Evolutionary conservation across 2,329 filamentous ascomycete genomes (phyloP).

Genomic region (Colletotrichum trifolii): DNA sequence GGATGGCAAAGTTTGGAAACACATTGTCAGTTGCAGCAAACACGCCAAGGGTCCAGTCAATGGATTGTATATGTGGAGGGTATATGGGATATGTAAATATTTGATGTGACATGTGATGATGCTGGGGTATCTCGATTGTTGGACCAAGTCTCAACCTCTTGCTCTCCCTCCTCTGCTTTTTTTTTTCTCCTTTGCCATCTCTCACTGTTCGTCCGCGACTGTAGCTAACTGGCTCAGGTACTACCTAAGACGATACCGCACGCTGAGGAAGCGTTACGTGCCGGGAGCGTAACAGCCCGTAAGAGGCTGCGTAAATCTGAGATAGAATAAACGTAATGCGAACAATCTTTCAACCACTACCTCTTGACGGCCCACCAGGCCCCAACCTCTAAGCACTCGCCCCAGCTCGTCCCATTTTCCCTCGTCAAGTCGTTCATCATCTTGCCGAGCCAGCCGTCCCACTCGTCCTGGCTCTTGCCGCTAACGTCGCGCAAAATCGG

Average conservation of each 20-base stretch:
- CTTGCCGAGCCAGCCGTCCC: conserved; percentile 88
- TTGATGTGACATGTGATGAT: conserved; percentile 6
- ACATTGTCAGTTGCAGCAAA: no score
- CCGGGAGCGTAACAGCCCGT: conserved; percentile 26
- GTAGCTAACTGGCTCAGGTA: conserved; percentile 67
- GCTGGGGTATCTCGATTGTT: conserved; percentile 32
- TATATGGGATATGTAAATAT: not conserved
- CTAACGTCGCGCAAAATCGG: conserved; percentile 83
- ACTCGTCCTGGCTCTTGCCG: conserved; percentile 90
- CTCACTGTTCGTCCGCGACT: not conserved
- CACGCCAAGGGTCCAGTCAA: no score
- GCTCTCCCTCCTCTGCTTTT: not conserved
- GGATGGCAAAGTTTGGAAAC: no score
- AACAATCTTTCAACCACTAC: conserved; percentile 39
- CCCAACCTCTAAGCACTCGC: conserved; percentile 87
- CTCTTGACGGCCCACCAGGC: conserved; percentile 90
- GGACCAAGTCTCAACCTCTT: conserved; percentile 25
- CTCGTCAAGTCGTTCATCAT: conserved; percentile 88
- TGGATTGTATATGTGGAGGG: not conserved
- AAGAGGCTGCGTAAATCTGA: not conserved
- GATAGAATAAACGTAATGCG: conserved; percentile 12
- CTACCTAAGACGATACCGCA: conserved; percentile 91
- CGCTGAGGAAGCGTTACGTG: conserved; percentile 82
- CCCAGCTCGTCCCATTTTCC: conserved; percentile 81
- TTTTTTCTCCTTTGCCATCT: not conserved